These are phyloP conservation scores for Panicum miliaceum DNA, from an alignment of 176 grass and related monocot species.

Conservation along the genomic window DNA sequence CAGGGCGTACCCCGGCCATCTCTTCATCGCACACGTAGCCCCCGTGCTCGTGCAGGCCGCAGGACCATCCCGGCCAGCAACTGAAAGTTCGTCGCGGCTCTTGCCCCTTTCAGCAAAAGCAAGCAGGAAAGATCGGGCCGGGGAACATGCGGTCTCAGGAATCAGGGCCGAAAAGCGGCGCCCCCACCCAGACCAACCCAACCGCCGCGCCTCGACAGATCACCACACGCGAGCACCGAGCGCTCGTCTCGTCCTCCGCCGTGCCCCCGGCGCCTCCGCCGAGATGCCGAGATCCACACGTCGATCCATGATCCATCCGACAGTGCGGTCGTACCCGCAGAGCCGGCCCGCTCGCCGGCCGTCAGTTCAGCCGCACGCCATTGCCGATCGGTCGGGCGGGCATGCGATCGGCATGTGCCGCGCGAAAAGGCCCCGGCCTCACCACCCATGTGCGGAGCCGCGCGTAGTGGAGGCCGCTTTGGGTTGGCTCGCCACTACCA, in stretches of 20 bases:
- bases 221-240: background rate
- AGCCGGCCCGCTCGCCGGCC: background rate
- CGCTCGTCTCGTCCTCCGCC: background rate
- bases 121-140: background rate
- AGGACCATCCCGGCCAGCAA: background rate
- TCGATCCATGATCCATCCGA: background rate
- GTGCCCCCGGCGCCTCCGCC: background rate
- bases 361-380: background rate
- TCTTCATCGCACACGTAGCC: background rate
- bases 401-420: constrained; percentile 51
- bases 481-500: constrained; percentile 28
- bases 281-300: background rate
- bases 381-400: no score
- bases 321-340: constrained; percentile 6
- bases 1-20: background rate
- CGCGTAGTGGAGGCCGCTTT: constrained; percentile 30
- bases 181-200: background rate
- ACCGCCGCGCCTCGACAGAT: background rate
- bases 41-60: background rate
- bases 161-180: background rate
- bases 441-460: constrained; percentile 38
- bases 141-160: constrained; percentile 1
- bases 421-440: constrained; percentile 8
- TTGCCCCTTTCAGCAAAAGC: background rate
- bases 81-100: constrained; percentile 10